A percentile compares a stretch with the other conserved stretches of the same genome.
Conservation (phyloP, 192 early-diverging fungal species). For the Rhizophagus clarus region DNA sequence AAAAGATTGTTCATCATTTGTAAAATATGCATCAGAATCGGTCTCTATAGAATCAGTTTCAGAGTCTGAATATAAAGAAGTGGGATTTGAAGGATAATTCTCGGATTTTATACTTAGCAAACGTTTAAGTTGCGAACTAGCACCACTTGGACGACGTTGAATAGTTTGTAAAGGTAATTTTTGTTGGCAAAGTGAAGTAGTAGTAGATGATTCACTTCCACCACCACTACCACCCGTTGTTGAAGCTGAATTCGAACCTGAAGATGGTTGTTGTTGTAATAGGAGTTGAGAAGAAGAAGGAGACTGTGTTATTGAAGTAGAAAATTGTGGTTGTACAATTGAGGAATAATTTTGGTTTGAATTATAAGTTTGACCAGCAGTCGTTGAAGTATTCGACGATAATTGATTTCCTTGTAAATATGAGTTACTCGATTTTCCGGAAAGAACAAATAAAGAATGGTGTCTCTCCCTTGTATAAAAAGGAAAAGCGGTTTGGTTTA, state of each 20-base stretch:
- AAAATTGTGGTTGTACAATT: neutral
- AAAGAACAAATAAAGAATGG: slow-evolving; percentile 30
- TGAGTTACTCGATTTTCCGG: neutral
- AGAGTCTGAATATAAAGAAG: slow-evolving; percentile 27
- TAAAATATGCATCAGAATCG: slow-evolving; percentile 23
- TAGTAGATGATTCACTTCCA: neutral
- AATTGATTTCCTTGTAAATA: neutral
- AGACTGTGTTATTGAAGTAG: neutral
- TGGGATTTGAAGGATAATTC: slow-evolving; percentile 18
- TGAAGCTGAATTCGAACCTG: too few relatives aligned
- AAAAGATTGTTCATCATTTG: slow-evolving; percentile 28
- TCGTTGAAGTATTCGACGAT: neutral
- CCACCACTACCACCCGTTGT: neutral
- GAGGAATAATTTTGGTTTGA: neutral
- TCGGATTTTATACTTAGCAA: slow-evolving; percentile 21
- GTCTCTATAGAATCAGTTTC: slow-evolving; percentile 31
- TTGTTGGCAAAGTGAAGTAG: neutral
- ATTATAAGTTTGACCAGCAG: neutral
- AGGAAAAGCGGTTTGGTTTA: neutral
- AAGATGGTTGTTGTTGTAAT: neutral
- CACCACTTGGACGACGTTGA: slow-evolving; percentile 27
- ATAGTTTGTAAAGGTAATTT: neutral
- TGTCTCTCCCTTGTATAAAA: slow-evolving; percentile 27
- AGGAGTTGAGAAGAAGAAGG: neutral
- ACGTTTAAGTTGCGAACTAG: slow-evolving; percentile 29